These are phyloP conservation scores for Tetratostichococcus sp. DNA, from an alignment of 139 green algal genomes.

Conservation along the genomic window DNA sequence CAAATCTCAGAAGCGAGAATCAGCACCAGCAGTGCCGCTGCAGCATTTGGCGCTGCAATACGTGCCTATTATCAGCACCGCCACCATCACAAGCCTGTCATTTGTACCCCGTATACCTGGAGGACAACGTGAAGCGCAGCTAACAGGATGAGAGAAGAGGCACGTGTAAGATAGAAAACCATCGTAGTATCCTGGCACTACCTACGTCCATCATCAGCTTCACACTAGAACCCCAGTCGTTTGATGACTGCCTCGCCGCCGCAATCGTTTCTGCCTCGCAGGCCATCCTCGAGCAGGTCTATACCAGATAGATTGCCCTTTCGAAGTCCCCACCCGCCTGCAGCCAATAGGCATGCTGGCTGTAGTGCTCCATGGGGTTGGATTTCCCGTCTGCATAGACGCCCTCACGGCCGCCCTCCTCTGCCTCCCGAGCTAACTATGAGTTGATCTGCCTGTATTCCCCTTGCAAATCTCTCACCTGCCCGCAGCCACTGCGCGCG, in stretches of 20 bases:
- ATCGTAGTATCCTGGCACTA: too few species aligned
- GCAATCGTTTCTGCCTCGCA: too few species aligned
- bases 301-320: too few species aligned
- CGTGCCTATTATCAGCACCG: conserved; percentile 62
- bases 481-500: conserved; percentile 46
- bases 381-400: neutral
- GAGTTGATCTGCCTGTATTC: neutral
- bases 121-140: too few species aligned
- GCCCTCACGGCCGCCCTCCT: neutral
- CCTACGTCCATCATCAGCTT: too few species aligned
- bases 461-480: neutral
- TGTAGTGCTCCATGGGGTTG: conserved; percentile 31
- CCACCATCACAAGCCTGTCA: conserved; percentile 55
- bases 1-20: conserved; percentile 5
- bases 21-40: neutral
- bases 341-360: conserved; percentile 44
- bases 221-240: too few species aligned
- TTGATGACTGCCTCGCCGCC: too few species aligned
- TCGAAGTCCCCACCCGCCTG: conserved; percentile 10
- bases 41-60: neutral
- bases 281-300: too few species aligned
- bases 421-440: neutral
- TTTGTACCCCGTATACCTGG: conserved; percentile 41
- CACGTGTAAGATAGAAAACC: too few species aligned
- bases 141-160: too few species aligned